phyloP scores from a whole-genome alignment of 768 basidiomycete genomes.

The Russula dissimulans region DNA sequence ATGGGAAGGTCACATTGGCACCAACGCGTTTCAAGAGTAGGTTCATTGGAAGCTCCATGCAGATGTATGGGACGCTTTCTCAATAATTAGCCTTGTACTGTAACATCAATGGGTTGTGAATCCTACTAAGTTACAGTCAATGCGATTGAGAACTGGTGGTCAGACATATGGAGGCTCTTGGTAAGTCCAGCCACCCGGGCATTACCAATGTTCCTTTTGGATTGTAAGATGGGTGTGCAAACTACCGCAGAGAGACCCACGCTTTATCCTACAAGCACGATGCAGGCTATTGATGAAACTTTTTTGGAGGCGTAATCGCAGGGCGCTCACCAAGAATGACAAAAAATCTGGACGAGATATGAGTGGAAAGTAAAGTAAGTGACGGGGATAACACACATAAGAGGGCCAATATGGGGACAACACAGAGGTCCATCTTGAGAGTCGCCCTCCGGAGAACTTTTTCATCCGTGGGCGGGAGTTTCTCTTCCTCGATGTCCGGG shows the following conservation, averaged over 20 bases:
- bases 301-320: neutral
- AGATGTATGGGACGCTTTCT: constrained; percentile 23
- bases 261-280: constrained; percentile 10
- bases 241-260: neutral
- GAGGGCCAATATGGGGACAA: constrained; percentile 17
- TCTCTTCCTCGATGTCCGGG: constrained; percentile 2
- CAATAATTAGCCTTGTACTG: constrained; percentile 15
- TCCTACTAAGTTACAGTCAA: constrained; percentile 17
- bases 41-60: constrained; percentile 24
- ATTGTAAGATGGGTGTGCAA: neutral
- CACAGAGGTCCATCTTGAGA: constrained; percentile 11
- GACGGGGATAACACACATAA: constrained; percentile 7
- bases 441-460: constrained; percentile 1
- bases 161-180: constrained; percentile 24
- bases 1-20: constrained; percentile 52
- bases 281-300: too few species aligned
- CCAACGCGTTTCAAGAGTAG: constrained; percentile 34
- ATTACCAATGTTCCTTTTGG: constrained; percentile 24
- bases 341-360: constrained; percentile 7
- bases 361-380: neutral
- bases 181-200: constrained; percentile 28
- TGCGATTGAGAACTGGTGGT: constrained; percentile 23
- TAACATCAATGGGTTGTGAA: neutral
- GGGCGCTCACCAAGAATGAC: constrained; percentile 14
- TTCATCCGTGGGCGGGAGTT: neutral